Percentiles rank a stretch among this genome's conserved stretches.
Evolutionary conservation across 306 rosid species (phyloP).

Genomic region (Calophaca sinica): DNA sequence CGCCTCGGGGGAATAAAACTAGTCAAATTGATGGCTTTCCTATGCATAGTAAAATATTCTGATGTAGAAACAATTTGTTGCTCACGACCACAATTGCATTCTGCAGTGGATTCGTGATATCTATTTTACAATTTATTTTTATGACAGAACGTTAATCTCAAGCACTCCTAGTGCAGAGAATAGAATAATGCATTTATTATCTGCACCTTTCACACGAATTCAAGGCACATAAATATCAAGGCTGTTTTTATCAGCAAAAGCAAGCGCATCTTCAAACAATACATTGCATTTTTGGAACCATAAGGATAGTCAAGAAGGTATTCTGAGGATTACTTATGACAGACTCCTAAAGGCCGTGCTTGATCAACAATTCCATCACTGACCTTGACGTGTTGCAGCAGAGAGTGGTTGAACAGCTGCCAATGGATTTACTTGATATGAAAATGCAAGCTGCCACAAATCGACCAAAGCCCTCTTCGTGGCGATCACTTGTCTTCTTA

Average conservation of each 20-base stretch:
- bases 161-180: slow-evolving; percentile 23
- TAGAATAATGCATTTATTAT: slow-evolving; percentile 4
- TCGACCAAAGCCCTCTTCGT: slow-evolving; percentile 69
- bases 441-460: slow-evolving; percentile 91
- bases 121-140: background rate
- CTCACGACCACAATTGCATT: slow-evolving; percentile 12
- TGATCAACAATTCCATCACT: slow-evolving; percentile 48
- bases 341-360: slow-evolving; percentile 30
- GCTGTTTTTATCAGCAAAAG: slow-evolving; percentile 28
- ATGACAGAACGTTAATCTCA: background rate
- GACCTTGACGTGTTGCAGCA: slow-evolving; percentile 49
- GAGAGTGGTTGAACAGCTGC: slow-evolving; percentile 77
- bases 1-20: background rate
- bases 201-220: slow-evolving; percentile 8
- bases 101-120: slow-evolving; percentile 1
- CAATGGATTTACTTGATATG: slow-evolving; percentile 88
- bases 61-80: background rate
- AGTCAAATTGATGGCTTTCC: background rate
- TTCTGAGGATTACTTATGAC: slow-evolving; percentile 32
- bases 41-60: background rate
- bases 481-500: slow-evolving; percentile 53
- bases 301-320: slow-evolving; percentile 8
- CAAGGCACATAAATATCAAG: background rate
- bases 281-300: slow-evolving; percentile 8
- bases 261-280: slow-evolving; percentile 28